Percentiles rank a stretch among this genome's conserved stretches.
These are phyloP conservation scores for Hapsidospora chrysogenum DNA, from an alignment of 495 filamentous ascomycete genomes.

Conservation along the genomic window DNA sequence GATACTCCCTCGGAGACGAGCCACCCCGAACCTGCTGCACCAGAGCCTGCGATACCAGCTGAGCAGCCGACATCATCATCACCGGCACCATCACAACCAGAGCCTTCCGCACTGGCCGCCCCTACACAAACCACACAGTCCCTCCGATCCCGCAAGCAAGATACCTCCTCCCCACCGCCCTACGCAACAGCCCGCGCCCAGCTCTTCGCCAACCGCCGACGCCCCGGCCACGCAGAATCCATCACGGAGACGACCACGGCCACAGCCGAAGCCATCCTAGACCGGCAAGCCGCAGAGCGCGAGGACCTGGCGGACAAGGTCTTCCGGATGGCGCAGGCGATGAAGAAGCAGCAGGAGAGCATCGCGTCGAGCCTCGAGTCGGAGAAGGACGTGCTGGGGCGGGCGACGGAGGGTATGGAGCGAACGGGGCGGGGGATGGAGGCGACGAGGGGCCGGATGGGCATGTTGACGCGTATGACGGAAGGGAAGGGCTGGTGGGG, in stretches of 20 bases:
- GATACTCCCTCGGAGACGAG: slow-evolving; percentile 4
- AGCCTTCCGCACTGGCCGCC: slow-evolving; percentile 2
- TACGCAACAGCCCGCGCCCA: slow-evolving; percentile 14
- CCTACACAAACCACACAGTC: slow-evolving; percentile 11
- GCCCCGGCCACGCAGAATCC: slow-evolving; percentile 6
- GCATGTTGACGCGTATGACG: slow-evolving; percentile 50
- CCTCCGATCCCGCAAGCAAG: slow-evolving; percentile 11
- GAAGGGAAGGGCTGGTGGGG: slow-evolving; percentile 85
- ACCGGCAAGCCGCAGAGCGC: slow-evolving; percentile 61
- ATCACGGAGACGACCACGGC: slow-evolving; percentile 15
- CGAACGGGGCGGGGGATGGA: slow-evolving; percentile 59
- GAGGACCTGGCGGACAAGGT: slow-evolving; percentile 71
- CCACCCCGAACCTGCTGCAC: slow-evolving; percentile 1
- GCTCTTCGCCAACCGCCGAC: slow-evolving; percentile 16
- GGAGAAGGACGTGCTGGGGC: slow-evolving; percentile 52
- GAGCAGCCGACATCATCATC: background rate
- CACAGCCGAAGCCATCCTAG: slow-evolving; percentile 49
- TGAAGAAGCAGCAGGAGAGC: slow-evolving; percentile 56
- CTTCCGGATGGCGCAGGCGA: slow-evolving; percentile 53
- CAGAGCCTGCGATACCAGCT: slow-evolving; percentile 3
- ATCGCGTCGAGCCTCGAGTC: slow-evolving; percentile 55
- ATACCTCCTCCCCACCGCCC: slow-evolving; percentile 6
- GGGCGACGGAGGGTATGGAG: slow-evolving; percentile 58
- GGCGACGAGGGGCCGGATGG: slow-evolving; percentile 57
- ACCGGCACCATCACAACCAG: background rate